Conservation (phyloP, 164 flowering plant genomes). For the Protea cynaroides region DNA sequence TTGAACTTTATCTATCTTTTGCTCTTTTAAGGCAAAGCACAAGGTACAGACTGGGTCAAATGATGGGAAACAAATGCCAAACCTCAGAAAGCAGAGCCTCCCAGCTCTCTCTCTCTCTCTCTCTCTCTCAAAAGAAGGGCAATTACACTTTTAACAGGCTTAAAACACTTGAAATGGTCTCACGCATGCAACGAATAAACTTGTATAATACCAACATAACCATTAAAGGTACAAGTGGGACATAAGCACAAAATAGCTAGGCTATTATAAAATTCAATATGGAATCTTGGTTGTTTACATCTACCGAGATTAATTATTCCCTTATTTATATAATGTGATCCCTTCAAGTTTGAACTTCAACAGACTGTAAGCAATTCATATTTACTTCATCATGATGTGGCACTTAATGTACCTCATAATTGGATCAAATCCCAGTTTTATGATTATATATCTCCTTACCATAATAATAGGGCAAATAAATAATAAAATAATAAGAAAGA, state of each 20-base stretch:
- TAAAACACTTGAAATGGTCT: slow-evolving; percentile 6
- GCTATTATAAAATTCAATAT: background rate
- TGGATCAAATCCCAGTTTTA: no score
- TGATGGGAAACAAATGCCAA: background rate
- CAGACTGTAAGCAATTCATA: no score
- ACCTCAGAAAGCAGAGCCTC: background rate
- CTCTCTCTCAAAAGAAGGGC: slow-evolving; percentile 11
- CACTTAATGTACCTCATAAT: no score
- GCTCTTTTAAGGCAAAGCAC: no score
- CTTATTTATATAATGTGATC: no score
- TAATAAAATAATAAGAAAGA: no score
- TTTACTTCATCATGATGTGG: no score
- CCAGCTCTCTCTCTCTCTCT: background rate
- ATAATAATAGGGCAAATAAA: no score
- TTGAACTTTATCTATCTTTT: no score
- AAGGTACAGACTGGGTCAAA: background rate
- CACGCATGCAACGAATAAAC: slow-evolving; percentile 12
- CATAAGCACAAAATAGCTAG: background rate
- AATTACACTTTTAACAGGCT: slow-evolving; percentile 1
- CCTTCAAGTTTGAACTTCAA: no score
- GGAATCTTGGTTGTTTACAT: slow-evolving; percentile 15
- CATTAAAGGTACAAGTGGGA: background rate
- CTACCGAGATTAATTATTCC: no score
- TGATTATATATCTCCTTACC: no score
- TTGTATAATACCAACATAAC: background rate